Evolutionary conservation across 163 green algal genomes (phyloP), one percentile per base, ranked within the genome.

Genomic region (Scenedesmus sp.): DNA sequence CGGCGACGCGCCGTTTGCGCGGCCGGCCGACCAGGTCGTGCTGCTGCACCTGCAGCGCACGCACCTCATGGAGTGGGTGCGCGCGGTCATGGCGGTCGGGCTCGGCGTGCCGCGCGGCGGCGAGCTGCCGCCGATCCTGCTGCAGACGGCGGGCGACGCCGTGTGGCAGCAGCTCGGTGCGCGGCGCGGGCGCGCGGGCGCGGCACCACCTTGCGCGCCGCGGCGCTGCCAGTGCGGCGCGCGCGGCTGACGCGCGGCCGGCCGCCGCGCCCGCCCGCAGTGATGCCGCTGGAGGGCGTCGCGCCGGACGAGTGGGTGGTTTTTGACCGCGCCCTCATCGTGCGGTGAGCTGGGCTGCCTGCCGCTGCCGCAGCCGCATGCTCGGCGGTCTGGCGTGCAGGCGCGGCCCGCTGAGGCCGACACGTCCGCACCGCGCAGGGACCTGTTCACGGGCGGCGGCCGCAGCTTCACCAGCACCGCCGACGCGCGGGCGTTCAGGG

Each of bases 61-160:
- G 31, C 91, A 97, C 75, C 69, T 97, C 51, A 89, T 95, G 80
- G 90, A 95, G 77, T 97, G 92, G 92, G 92, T 93, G 47, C 81
- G 93, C 2, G 87, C 88, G 18, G 89, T 94, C 64, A 83, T 97
- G 51, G 90, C 89, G 0, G 87, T 91, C 0, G 89, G 91, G 20
- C 84, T 97, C 54, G 87, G 89, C 1, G 82, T 93, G 31, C 57
- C 60, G 7, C 67, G 83, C 14, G 45, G 81, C 22, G 39, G 84
- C 13, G 63, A 86, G 47, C 88, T 97, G 85, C 93, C 93, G 26
- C 88, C 91, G 0, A 78, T 96, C 13, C 80, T 94, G 44, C 85
- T 94, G 67, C 93, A 97, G 77, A 56, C 92, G 50, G 89, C 94
- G 66, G 84, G 79, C 1, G 66, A 86, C 45, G 86, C 82, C n/a